A percentile compares a stretch with the other conserved stretches of the same genome.
These are phyloP conservation scores for Zoysia matrella DNA, from an alignment of 202 grass and related monocot genomes.

Conservation along the genomic window DNA sequence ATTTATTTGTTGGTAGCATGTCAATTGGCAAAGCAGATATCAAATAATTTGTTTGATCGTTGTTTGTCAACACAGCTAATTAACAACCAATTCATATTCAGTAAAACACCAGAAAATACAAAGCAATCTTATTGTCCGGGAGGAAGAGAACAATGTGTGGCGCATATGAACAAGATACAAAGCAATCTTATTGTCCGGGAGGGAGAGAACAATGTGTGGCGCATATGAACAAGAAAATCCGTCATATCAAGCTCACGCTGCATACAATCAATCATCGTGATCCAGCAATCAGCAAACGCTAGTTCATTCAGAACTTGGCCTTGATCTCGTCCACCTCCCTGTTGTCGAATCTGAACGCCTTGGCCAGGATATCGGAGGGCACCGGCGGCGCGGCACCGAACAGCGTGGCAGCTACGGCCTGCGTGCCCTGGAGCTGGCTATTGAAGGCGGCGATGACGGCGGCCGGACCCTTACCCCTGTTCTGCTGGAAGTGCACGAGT, in stretches of 20 bases:
- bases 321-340: no score
- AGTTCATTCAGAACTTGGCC: not conserved
- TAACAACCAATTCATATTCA: not conserved
- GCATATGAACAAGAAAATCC: not conserved
- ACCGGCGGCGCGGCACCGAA: constrained; percentile 50
- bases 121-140: not conserved
- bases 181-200: no score
- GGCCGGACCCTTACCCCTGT: no score
- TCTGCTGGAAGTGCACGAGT: no score
- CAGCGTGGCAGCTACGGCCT: constrained; percentile 51
- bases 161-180: not conserved
- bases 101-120: not conserved
- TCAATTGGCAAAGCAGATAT: no score
- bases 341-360: constrained; percentile 56
- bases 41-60: no score
- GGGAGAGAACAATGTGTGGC: no score
- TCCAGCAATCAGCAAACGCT: not conserved
- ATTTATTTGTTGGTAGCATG: no score
- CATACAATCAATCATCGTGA: not conserved
- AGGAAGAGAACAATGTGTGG: not conserved
- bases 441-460: no score
- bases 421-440: no score
- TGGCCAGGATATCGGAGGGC: constrained; percentile 52
- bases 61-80: not conserved
- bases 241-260: not conserved